Evolutionary conservation across 768 basidiomycete species (phyloP), one percentile per base, ranked within the genome.

Genomic region (Lenzites betulinus): DNA sequence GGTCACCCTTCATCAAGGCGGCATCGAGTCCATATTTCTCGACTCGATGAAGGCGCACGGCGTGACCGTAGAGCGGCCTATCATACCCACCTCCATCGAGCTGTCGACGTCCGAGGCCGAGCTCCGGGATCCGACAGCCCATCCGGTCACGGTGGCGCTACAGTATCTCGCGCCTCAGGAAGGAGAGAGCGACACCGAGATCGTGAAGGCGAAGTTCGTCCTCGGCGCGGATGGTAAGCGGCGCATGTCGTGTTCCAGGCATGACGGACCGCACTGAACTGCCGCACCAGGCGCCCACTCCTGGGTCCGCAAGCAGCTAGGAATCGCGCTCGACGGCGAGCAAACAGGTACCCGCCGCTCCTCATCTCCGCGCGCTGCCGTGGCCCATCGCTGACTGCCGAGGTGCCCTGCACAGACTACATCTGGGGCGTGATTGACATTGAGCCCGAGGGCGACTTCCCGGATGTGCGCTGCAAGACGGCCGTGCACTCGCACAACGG

Each of bases 381-480:
- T 5, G 30, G 30, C 39, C 39, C 39, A 15, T 20, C 39, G 16
- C 39, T 44, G 12, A 44, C 22, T 4, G 30, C 15, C 77, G 13
- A 8, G 78, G 71, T 44, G 75, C 73, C 0, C 71, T 15, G 15
- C 28, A 22, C 78, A 74, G 87, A 93, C 54, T 88, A 83, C 60
- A 79, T 93, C 25, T 94, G 92, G 92, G 92, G 92, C 5, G 92
- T 93, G 4, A 73, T 93, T 22, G 92, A 85, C 70, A 75, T 78
- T 46, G 64, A 78, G 9, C 80, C 81, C 1, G 73, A 75, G 0
- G 82, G 82, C 1, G 72, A 84, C 70, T 83, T 86, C 64, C 83
- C 84, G 0, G 84, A 86, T 66, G 77, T 81, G 51, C 77, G 84
- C 25, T 79, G 78, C 54, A 75, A 76, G 54, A 74, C 74, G 42